Evolutionary conservation across 768 basidiomycete species (phyloP).

Genomic region (Lentinula lateritia): DNA sequence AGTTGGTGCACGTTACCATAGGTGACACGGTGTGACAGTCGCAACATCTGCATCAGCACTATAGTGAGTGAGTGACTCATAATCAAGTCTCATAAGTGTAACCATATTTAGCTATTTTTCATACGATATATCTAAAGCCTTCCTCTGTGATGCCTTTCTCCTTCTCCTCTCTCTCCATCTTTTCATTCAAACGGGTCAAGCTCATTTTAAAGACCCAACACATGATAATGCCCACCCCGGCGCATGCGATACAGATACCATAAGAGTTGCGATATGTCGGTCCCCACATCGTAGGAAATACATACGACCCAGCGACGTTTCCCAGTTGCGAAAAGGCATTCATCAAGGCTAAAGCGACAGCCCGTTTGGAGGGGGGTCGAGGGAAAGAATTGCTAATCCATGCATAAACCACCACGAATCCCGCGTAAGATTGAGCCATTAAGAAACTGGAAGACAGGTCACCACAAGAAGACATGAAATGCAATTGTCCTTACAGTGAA

Average conservation of each 20-base stretch:
- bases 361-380: conserved; percentile 75
- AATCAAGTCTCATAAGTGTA: too few species aligned
- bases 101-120: background rate
- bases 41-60: background rate
- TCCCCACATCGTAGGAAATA: conserved; percentile 64
- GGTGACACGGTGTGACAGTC: background rate
- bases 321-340: conserved; percentile 82
- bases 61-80: background rate
- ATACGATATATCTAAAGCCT: conserved; percentile 50
- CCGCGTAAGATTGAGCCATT: conserved; percentile 74
- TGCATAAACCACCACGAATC: conserved; percentile 55
- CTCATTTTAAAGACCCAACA: conserved; percentile 42
- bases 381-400: conserved; percentile 56
- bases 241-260: conserved; percentile 54
- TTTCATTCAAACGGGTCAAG: conserved; percentile 32
- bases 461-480: background rate
- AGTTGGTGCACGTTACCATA: background rate
- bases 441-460: conserved; percentile 41
- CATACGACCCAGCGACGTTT: conserved; percentile 78
- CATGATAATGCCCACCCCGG: conserved; percentile 46
- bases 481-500: conserved; percentile 43
- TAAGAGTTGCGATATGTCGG: conserved; percentile 57
- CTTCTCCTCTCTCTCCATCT: conserved; percentile 28
- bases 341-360: conserved; percentile 74
- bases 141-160: conserved; percentile 34